Evolutionary conservation across 345 rosid genomes (phyloP).

Genomic region (Eucalyptus globulus): DNA sequence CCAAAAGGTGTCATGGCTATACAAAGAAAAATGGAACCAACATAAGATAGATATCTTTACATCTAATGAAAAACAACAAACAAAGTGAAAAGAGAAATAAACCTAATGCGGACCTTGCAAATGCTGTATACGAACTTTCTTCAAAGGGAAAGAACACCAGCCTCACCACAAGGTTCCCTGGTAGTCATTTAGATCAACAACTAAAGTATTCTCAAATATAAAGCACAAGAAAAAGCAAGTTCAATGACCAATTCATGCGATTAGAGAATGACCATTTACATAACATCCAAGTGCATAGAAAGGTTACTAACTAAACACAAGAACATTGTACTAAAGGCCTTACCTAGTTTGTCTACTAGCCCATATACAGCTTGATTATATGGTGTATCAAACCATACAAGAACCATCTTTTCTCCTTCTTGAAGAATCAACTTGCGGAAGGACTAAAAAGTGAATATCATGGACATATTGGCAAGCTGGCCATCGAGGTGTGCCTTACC

Average conservation of each 20-base stretch:
- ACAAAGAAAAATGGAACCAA: background rate
- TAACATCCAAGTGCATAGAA: background rate
- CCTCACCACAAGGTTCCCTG: conserved; percentile 93
- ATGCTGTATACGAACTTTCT: conserved; percentile 86
- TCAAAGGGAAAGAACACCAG: conserved; percentile 91
- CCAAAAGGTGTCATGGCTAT: background rate
- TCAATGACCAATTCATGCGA: background rate
- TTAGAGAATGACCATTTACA: background rate
- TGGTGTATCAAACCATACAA: conserved; percentile 93
- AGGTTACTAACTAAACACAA: background rate
- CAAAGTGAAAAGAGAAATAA: conserved; percentile 19
- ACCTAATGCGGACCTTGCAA: conserved; percentile 99
- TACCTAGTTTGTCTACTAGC: conserved; percentile 86
- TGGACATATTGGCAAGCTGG: conserved; percentile 75
- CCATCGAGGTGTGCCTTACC: conserved; percentile 40
- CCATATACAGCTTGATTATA: conserved; percentile 95
- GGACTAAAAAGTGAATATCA: conserved; percentile 76
- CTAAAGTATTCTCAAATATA: background rate
- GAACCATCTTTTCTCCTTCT: conserved; percentile 93
- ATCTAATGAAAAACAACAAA: background rate
- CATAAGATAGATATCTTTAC: background rate
- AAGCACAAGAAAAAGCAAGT: background rate
- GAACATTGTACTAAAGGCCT: background rate
- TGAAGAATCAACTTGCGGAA: conserved; percentile 81
- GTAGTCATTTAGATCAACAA: background rate